A percentile compares a stretch with the other conserved stretches of the same genome.
Evolutionary conservation across 768 basidiomycete genomes (phyloP).

Genomic region (Xerocomellus intermedius): DNA sequence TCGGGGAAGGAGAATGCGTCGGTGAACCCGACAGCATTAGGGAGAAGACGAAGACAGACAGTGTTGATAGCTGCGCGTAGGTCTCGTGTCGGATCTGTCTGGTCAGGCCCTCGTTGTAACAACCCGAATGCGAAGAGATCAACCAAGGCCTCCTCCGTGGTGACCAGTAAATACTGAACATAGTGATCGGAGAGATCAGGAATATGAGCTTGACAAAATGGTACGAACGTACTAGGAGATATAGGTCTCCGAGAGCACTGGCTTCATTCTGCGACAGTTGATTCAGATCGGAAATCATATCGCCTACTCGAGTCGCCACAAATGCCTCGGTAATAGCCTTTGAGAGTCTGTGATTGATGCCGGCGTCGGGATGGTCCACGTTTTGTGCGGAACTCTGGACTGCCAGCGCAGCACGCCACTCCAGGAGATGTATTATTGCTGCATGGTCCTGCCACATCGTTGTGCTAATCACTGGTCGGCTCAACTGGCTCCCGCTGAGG

Average conservation of each 20-base stretch:
- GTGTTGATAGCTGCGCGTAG: slow-evolving; percentile 51
- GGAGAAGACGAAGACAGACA: slow-evolving; percentile 52
- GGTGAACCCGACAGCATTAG: slow-evolving; percentile 63
- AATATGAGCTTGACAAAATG: too few species aligned
- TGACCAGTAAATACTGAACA: slow-evolving; percentile 57
- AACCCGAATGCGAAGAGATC: slow-evolving; percentile 61
- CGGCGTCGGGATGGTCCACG: slow-evolving; percentile 47
- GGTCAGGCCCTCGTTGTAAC: slow-evolving; percentile 24
- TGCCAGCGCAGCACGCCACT: slow-evolving; percentile 62
- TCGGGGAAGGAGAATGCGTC: slow-evolving; percentile 76
- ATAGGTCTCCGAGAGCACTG: slow-evolving; percentile 19
- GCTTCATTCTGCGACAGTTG: slow-evolving; percentile 18
- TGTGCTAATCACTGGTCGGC: slow-evolving; percentile 19
- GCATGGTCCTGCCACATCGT: slow-evolving; percentile 39
- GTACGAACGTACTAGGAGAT: slow-evolving; percentile 28
- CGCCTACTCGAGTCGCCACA: slow-evolving; percentile 53
- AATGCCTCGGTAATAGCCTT: slow-evolving; percentile 70
- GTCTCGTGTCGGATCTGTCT: slow-evolving; percentile 43
- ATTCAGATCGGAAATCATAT: slow-evolving; percentile 41
- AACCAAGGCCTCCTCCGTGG: slow-evolving; percentile 51
- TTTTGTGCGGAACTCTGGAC: slow-evolving; percentile 43
- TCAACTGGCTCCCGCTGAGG: slow-evolving; percentile 30
- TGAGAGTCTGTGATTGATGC: slow-evolving; percentile 54
- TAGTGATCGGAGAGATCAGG: background rate
- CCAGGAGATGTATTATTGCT: slow-evolving; percentile 49